These are phyloP conservation scores for Lactuca saligna DNA, from an alignment of 129 eudicot species.

Conservation along the genomic window DNA sequence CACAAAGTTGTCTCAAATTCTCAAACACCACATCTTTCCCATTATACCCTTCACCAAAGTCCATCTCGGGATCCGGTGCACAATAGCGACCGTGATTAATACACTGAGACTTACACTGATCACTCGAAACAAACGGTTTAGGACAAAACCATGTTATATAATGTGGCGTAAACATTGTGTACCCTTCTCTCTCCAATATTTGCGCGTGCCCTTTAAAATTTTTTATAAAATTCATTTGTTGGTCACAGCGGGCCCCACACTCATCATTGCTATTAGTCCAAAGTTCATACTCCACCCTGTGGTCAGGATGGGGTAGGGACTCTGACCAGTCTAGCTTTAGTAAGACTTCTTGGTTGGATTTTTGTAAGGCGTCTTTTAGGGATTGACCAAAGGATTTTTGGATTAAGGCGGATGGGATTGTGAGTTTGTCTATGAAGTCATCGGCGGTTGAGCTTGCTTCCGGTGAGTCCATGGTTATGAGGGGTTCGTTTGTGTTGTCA, in stretches of 20 bases:
- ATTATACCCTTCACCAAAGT: constrained; percentile 78
- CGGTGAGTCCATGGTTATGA: constrained; percentile 97
- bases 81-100: constrained; percentile 92
- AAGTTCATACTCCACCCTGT: constrained; percentile 85
- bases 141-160: constrained; percentile 99
- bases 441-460: constrained; percentile 70
- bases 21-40: constrained; percentile 95
- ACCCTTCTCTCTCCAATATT: constrained; percentile 81
- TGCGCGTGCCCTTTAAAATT: constrained; percentile 95
- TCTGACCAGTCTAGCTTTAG: constrained; percentile 95
- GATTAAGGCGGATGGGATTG: constrained; percentile 76
- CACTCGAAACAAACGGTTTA: constrained; percentile 53
- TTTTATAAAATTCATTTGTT: constrained; percentile 83
- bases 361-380: constrained; percentile 58
- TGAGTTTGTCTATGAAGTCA: constrained; percentile 73
- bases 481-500: constrained; percentile 70
- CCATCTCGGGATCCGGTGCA: constrained; percentile 95
- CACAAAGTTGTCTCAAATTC: constrained; percentile 94
- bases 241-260: constrained; percentile 88
- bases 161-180: constrained; percentile 85
- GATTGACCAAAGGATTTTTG: constrained; percentile 56
- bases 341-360: constrained; percentile 61
- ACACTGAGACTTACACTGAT: constrained; percentile 88
- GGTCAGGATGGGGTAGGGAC: constrained; percentile 93
- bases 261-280: constrained; percentile 99